Evolutionary conservation across 148 eudicot species (phyloP).

Genomic region (Hydrangea macrophylla): DNA sequence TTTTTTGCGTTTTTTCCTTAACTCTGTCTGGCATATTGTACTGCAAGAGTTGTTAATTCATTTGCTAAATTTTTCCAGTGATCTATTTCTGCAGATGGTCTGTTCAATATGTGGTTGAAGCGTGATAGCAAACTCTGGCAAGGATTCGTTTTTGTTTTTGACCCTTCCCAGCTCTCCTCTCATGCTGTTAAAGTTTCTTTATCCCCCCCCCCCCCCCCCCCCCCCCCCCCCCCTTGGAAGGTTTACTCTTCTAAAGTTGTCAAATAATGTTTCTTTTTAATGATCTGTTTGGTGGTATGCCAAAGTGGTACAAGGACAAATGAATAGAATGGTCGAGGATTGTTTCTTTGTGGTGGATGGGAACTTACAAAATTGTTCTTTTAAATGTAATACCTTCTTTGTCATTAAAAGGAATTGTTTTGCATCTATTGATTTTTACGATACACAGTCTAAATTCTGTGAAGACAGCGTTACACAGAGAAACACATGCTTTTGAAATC

Average conservation of each 20-base stretch:
- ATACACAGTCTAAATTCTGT: too few species aligned
- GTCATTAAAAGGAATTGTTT: too few species aligned
- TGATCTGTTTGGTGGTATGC: constrained; percentile 3
- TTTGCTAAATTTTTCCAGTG: not conserved
- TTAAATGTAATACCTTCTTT: too few species aligned
- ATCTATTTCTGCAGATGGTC: constrained; percentile 21
- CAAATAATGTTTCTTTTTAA: constrained; percentile 11
- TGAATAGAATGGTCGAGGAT: not conserved
- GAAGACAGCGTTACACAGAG: too few species aligned
- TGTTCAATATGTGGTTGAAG: constrained; percentile 15
- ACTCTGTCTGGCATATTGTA: not conserved
- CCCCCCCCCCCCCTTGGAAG: constrained; percentile 17
- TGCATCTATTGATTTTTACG: too few species aligned
- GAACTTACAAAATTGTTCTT: too few species aligned
- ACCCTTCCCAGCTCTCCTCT: not conserved
- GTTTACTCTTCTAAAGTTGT: constrained; percentile 11
- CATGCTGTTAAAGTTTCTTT: constrained; percentile 15
- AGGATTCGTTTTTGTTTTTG: not conserved
- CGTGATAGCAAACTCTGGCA: constrained; percentile 14
- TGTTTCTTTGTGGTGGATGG: too few species aligned
- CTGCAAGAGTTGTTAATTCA: not conserved
- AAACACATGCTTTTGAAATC: too few species aligned
- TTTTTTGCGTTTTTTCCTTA: not conserved
- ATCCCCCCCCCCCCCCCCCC: constrained; percentile 21
- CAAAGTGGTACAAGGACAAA: not conserved